Conservation (phyloP, 257 asterid species). For the Nicotiana tomentosiformis region DNA sequence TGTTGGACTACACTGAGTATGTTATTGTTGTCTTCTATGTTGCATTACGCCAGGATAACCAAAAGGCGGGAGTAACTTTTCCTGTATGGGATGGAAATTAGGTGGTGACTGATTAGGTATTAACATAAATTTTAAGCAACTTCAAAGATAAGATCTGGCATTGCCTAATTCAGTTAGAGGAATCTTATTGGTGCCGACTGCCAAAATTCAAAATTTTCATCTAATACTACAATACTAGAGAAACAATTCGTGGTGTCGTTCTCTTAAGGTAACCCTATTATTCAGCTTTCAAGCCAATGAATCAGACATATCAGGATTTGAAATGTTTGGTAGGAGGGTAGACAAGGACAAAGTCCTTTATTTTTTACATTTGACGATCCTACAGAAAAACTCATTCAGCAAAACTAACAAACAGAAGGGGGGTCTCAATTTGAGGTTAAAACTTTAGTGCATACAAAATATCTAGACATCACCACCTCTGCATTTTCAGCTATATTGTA, state of each 20-base stretch:
- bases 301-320: not conserved
- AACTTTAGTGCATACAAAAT: not conserved
- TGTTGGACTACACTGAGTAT: too few species aligned
- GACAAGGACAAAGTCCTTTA: not conserved
- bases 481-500: conserved; percentile 14
- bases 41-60: not conserved
- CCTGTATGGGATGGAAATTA: not conserved
- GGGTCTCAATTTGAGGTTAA: not conserved
- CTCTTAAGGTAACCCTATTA: not conserved
- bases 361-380: not conserved
- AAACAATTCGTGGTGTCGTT: not conserved
- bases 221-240: not conserved
- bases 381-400: not conserved
- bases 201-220: not conserved
- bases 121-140: not conserved
- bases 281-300: not conserved
- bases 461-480: conserved; percentile 10
- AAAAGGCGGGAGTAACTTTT: not conserved
- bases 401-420: conserved; percentile 2
- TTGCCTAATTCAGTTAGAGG: not conserved
- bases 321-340: not conserved
- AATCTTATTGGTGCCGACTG: not conserved
- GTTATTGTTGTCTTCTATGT: not conserved
- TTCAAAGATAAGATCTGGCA: not conserved
- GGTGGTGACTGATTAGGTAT: not conserved